These are phyloP conservation scores for Cytospora chrysosperma DNA, from an alignment of 2,329 filamentous ascomycete species.

Conservation along the genomic window DNA sequence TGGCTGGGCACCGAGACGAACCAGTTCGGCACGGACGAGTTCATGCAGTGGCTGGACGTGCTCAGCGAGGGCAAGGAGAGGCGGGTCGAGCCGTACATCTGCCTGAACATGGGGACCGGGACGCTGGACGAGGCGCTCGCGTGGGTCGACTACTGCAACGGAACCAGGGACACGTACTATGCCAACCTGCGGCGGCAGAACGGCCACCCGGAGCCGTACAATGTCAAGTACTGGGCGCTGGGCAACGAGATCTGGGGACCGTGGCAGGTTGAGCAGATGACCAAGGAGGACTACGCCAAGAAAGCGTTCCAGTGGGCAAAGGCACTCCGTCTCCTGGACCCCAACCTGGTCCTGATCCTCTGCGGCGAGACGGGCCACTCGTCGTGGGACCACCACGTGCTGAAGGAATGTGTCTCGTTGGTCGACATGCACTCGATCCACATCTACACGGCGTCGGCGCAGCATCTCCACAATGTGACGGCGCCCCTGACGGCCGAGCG, in stretches of 20 bases:
- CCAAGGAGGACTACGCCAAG: constrained; percentile 67
- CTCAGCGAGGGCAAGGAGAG: constrained; percentile 60
- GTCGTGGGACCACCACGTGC: constrained; percentile 71
- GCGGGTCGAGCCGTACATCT: constrained; percentile 74
- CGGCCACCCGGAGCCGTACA: constrained; percentile 74
- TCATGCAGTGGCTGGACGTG: constrained; percentile 75
- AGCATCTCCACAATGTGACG: constrained; percentile 51
- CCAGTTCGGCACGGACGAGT: constrained; percentile 82
- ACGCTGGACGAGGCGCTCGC: constrained; percentile 58
- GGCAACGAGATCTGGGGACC: constrained; percentile 73
- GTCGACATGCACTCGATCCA: constrained; percentile 84
- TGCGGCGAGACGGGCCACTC: constrained; percentile 70
- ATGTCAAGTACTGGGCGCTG: constrained; percentile 82
- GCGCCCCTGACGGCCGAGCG: constrained; percentile 70
- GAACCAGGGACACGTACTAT: constrained; percentile 73
- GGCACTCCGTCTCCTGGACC: constrained; percentile 69
- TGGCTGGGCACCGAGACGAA: constrained; percentile 78
- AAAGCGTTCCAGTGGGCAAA: constrained; percentile 72
- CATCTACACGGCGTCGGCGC: constrained; percentile 65
- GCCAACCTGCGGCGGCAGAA: constrained; percentile 76
- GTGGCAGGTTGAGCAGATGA: constrained; percentile 67
- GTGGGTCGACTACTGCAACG: constrained; percentile 88
- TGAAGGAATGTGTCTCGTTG: constrained; percentile 65
- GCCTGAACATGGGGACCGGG: constrained; percentile 79
- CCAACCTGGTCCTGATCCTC: constrained; percentile 66